Evolutionary conservation across 768 basidiomycete genomes (phyloP), one percentile per base, ranked within the genome.

Genomic region (Fistulinella prunicolor): DNA sequence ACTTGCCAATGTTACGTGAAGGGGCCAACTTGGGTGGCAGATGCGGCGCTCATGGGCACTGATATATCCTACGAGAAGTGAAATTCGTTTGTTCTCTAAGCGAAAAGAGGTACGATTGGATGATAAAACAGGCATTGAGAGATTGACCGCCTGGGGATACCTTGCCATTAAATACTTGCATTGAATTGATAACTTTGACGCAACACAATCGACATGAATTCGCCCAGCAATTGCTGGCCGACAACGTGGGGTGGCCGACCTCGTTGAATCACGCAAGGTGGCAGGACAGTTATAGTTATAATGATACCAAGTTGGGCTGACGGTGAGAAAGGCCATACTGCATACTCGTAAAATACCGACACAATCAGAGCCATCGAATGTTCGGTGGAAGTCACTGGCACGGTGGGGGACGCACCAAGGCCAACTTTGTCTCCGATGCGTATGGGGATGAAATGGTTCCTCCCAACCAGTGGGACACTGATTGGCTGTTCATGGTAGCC

Each of bases 1-100:
- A 19, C 43, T 28, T 38, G 38, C 38, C 37, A 43, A 36, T 22
- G 44, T 63, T 61, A 61, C 61, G 61, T 55, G 59, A 49, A 20
- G 30, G 26, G 20, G 19, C 13, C n/a, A 16, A 48, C n/a, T n/a
- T n/a, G n/a, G n/a, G n/a, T 48, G 56, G n/a, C 46, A 54, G 49
- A 63, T 47, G 38, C 28, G 32, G 17, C n/a, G n/a, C n/a, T n/a
- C n/a, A n/a, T n/a, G n/a, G 34, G 19, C 41, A 43, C 44, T 30
- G 28, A 51, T 46, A 36, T 55, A 40, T 52, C 49, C 35, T 24
- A 28, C 26, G 26, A 39, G 38, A 44, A 42, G 22, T 40, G 19
- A 37, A 26, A 40, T 41, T 17, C 16, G 21, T 35, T 38, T 17
- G 34, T 23, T 34, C 12, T 16, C 13, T 5, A 34, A 34, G 32